Evolutionary conservation across 2,329 filamentous ascomycete genomes (phyloP), one percentile per base, ranked within the genome.

Genomic region (Penicillium freii): DNA sequence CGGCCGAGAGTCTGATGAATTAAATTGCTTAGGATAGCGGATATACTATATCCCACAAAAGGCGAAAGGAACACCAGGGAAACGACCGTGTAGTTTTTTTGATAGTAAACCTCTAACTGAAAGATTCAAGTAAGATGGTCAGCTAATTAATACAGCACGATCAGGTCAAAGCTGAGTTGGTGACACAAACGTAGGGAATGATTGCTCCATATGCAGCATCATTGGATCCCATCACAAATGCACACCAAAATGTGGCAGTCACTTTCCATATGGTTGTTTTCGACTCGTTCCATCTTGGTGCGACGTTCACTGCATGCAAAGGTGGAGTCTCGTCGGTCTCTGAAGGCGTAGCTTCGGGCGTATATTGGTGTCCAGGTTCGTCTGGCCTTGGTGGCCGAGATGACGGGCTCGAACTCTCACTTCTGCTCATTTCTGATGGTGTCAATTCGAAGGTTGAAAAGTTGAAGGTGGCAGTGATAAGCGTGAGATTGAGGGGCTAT

Each of bases 1-100:
- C 91, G 88, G 31, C 90, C 90, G 48, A 76, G 60, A 23, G 60
- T 67, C 55, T 71, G 69, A 63, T 81, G 80, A 38, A 81, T 68
- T 19, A 60, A 57, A 56, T 79, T 78, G 61, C 77, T 79, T 38
- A 77, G 58, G 34, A 80, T 62, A 6, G 79, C 78, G 0, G 79
- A 74, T 7, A 73, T 48, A n/a, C 75, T 77, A 68, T 81, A 82
- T 23, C 80, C 79, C 4, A 75, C 66, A 54, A 81, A 79, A 0
- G 79, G 79, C 10, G 78, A 74, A 10, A 81, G 71, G 69, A 82
- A 82, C 52, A 82, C 71, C 15, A 81, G 66, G 3, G 79, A 81
- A 10, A 81, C 71, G 25, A 79, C 68, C 2, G 77, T 73, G 62
- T 64, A 64, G 51, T 43, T 64, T 45, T 64, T 60, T 19, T 80